Conservation (phyloP, 164 flowering plant genomes). For the Saururus chinensis region DNA sequence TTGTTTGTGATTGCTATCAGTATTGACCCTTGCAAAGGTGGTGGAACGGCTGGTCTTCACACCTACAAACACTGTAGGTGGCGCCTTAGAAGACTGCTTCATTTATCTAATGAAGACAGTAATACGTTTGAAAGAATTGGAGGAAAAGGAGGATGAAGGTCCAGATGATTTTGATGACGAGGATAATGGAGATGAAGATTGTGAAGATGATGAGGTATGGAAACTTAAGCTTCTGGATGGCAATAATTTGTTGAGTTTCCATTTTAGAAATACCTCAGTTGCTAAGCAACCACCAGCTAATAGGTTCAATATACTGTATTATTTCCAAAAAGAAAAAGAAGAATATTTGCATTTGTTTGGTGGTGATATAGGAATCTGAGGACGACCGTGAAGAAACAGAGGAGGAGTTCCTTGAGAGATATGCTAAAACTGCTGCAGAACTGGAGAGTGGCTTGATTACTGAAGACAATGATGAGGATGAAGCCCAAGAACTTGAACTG, state of each 20-base stretch:
- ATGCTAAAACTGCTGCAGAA: constrained; percentile 50
- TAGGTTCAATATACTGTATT: no score
- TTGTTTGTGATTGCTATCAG: constrained; percentile 19
- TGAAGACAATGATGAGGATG: constrained; percentile 66
- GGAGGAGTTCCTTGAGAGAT: constrained; percentile 67
- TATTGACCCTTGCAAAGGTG: constrained; percentile 37
- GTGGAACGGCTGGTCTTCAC: constrained; percentile 37
- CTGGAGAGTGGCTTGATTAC: constrained; percentile 33
- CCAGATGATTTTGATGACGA: constrained; percentile 12
- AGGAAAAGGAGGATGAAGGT: constrained; percentile 27
- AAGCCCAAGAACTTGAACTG: constrained; percentile 46
- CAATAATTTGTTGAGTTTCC: not conserved
- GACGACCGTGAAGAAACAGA: constrained; percentile 67
- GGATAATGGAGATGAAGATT: constrained; percentile 4
- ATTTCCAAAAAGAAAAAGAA: no score
- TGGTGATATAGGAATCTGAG: constrained; percentile 55
- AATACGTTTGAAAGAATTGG: constrained; percentile 38
- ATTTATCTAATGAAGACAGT: constrained; percentile 42
- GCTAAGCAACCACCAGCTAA: no score
- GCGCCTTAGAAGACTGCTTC: constrained; percentile 33
- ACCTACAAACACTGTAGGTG: constrained; percentile 13
- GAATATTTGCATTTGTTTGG: not conserved
- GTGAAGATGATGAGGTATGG: constrained; percentile 9
- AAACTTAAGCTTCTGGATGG: not conserved
- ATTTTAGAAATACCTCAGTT: not conserved